Evolutionary conservation across 1,139 yeast genomes (phyloP), one percentile per base, ranked within the genome.

Genomic region (Meyerozyma elateridarum): DNA sequence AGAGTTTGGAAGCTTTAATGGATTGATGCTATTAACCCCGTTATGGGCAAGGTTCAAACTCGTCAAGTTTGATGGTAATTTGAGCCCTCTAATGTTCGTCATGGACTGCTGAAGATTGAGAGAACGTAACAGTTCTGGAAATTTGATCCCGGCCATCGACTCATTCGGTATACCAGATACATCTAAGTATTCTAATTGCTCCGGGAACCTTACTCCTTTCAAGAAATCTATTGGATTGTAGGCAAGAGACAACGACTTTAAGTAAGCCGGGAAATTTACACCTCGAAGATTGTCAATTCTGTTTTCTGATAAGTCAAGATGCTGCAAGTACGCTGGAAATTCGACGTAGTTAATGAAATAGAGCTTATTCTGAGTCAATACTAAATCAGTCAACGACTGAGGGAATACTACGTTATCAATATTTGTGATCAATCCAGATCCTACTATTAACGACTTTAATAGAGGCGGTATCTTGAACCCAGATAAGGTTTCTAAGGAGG

Each of bases 1-100:
- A 5, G 64, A 51, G 40, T 63, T 59, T 2, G 73, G 73, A 18
- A 68, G 49, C 37, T 64, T 65, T 35, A 68, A 55, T 1, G 74
- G 73, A 39, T 67, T 67, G 20, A 68, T 64, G 43, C 72, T 65
- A 41, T 66, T 67, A 24, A 68, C 71, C 4, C 73, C 73, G 44
- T 65, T 59, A 29, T 53, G 56, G n/a, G 64, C 59, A 37, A 68
- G 45, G 29, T 65, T 60, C 22, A 66, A 46, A 13, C 54, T 48
- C 35, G 47, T 49, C 12, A 67, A 40, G 20, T 42, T 45, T 15
- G 55, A 51, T 1, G 73, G 73, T 15, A 68, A 41, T 38, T 67
- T 68, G 29, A 68, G 51, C 0, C 74, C 74, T 34, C 73, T 49
- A 1, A 73, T 65, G 37, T 56, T 66, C 2, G 73, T 65, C 73